phyloP scores from a whole-genome alignment of 768 basidiomycete genomes.

The Xerocomellus amylosporus region DNA sequence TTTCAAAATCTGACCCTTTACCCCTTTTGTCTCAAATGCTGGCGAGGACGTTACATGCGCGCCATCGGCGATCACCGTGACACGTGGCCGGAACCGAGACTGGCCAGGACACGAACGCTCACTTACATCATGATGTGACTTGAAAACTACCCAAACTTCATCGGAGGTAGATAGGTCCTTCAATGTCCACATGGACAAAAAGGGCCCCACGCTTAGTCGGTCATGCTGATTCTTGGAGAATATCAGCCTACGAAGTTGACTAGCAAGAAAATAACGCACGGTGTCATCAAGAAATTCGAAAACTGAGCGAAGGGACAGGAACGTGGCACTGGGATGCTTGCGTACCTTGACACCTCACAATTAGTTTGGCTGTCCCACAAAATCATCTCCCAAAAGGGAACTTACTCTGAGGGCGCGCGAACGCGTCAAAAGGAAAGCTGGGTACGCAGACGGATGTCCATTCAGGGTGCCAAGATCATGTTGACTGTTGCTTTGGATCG shows the following conservation, averaged over 20 bases:
- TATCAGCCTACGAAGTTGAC: constrained; percentile 5
- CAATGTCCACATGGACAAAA: constrained; percentile 50
- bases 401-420: constrained; percentile 56
- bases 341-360: constrained; percentile 17
- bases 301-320: constrained; percentile 26
- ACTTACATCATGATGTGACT: constrained; percentile 60
- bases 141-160: constrained; percentile 56
- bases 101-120: background rate
- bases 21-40: constrained; percentile 1
- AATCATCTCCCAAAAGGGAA: background rate
- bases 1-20: constrained; percentile 18
- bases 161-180: constrained; percentile 36
- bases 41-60: background rate
- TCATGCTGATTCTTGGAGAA: constrained; percentile 11
- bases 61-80: background rate
- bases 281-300: constrained; percentile 21
- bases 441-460: constrained; percentile 12
- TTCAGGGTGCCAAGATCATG: constrained; percentile 7
- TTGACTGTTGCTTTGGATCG: constrained; percentile 6
- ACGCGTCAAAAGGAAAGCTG: constrained; percentile 47
- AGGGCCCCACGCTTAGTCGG: constrained; percentile 14
- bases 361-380: background rate
- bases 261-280: constrained; percentile 11
- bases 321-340: constrained; percentile 21
- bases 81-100: constrained; percentile 3